Base-by-base conservation (phyloP, 139 green algal species). In the Picochlorum sp. region DNA sequence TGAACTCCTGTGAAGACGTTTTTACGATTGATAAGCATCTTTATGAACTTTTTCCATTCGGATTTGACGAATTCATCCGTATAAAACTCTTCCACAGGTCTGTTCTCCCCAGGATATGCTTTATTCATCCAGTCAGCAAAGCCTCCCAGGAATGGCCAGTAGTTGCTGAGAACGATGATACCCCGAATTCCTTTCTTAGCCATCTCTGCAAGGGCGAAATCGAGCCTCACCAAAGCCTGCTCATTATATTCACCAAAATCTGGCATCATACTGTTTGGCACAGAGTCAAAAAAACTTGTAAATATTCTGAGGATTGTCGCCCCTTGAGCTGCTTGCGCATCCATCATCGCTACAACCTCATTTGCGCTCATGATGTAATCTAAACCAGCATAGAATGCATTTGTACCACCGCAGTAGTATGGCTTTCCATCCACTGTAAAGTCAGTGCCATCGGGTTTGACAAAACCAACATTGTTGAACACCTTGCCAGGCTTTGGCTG, bases 161-260 rank as follows among this genome's bases (percentile, higher is more conserved):
- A 73, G 70, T 87, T 85, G 61, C 57, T 72, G 6, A 85, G 56
- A 16, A 69, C 51, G 16, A 84, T 44, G 24, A 82, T 65, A 41
- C 82, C 44, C 11, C 61, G 59, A 9, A 87, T 58, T 18, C 58
- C 66, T 23, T 77, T 58, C 58, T 68, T 69, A 14, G 56, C 56
- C 9, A 75, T 75, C 14, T 72, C 44, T 30, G 66, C 72, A 13
- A 87, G 51, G 3, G 73, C 8, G 14, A 56, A 21, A 58, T 87
- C 79, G n/a, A 87, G 49, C 2, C 69, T 72, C 34, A 72, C 56
- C 20, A 87, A 56, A 56, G 72, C 65, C 7, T 72, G 28, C 38
- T 82, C 70, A 45, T 84, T 74, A 66, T 82, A 84, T 13, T 34
- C 51, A 16, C 63, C 74, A 4, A 30, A 49, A 15, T 26, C 47